Evolutionary conservation across 1,284 basidiomycete species (phyloP), one percentile per base, ranked within the genome.

Genomic region (Ustilago shanxiensis): DNA sequence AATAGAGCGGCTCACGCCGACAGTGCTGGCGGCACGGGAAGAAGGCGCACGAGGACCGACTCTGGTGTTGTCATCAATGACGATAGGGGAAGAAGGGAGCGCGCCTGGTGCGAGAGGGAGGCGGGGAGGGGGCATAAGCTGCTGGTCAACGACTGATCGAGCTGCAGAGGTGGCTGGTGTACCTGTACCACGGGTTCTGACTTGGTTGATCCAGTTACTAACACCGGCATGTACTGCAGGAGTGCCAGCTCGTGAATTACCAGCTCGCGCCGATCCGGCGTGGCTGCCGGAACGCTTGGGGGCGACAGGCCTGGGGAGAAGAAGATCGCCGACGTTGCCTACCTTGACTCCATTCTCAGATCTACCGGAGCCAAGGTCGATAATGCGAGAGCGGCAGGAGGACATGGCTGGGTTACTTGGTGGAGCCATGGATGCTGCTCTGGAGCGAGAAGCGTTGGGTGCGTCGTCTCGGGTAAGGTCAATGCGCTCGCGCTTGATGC

Each of bases 241-340:
- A 9, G 41, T 44, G 41, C 41, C 41, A 44, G 49, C 49, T 20
- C 11, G 49, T 6, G 49, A 11, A 11, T 5, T 10, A 18, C 6
- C 11, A 22, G 22, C 26, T 49, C 47, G 47, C 3, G 18, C 13
- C 20, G 47, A 14, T 22, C 54, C 16, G 20, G 18, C 54, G n/a
- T 28, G 24, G 20, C 59, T 53, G 6, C 24, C 22, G 3, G 39
- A 47, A 24, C 37, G 37, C 54, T 66, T 66, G 18, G 28, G 11
- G 1, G 11, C 20, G 13, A 37, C 11, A 16, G 44, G 28, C 29
- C 50, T 26, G 7, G 49, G 29, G 14, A 5, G 35, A 44, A 69
- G 24, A 0, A 69, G 54, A 31, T 69, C 60, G 20, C 11, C 22
- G 24, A 63, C 29, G 31, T 63, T 26, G 45, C 57, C 56, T 2